Evolutionary conservation across 331 rosid species (phyloP), one percentile per base, ranked within the genome.

Genomic region (Prunus yedoensis): DNA sequence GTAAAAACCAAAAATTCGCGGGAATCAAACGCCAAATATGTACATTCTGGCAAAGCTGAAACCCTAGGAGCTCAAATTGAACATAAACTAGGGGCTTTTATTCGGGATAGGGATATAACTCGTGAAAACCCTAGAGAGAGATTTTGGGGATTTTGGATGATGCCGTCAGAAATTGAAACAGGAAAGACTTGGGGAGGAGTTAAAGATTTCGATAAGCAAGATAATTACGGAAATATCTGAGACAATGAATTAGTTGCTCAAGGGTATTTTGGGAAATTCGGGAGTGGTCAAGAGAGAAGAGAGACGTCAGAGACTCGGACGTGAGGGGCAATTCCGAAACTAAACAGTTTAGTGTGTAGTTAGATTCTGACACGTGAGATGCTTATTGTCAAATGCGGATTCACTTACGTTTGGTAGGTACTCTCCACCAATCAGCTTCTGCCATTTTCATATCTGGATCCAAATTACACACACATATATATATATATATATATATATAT

Each of bases 51-150:
- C 47, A 27, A 28, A 84, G 79, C 57, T 46, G 3, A 68, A 85
- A 82, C 77, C 74, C 78, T 75, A 67, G 20, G 53, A 52, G 47
- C 11, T 50, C 49, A 25, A 80, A 89, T 85, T 77, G 61, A 79
- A 25, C 52, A 32, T 28, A 13, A 66, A 57, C 65, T 49, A 61
- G 28, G 50, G 63, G 45, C 45, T 14, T 67, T 10, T 28, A 9
- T 16, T 58, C 2, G 27, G 66, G 53, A 53, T 63, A 68, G 77
- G 74, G 83, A 84, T 68, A 79, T 50, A 76, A 21, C 14, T 46
- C 60, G 68, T 25, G 83, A 84, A 35, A 91, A 89, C 97, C 97
- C 94, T 87, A 89, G 84, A 81, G 65, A 54, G 57, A 54, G 78
- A 77, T 61, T 66, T 80, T 45, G 71, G 85, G 84, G 74, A 54